phyloP scores from a whole-genome alignment of 768 basidiomycete genomes.

The Kwoniella europaea region DNA sequence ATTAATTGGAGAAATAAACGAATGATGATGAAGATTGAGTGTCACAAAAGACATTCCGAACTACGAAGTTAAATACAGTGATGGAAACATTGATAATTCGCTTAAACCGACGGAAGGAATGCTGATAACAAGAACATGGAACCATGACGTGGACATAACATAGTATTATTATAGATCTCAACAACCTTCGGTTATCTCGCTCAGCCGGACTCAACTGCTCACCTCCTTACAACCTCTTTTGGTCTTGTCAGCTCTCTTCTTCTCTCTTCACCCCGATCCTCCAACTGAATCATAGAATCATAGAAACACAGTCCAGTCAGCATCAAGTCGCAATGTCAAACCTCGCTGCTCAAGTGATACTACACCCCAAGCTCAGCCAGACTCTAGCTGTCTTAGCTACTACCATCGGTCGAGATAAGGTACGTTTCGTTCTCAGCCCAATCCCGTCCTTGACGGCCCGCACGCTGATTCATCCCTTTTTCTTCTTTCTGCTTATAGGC shows the following conservation, averaged over 20 bases:
- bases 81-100: constrained; percentile 1
- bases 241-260: no score
- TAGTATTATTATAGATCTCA: neutral
- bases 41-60: neutral
- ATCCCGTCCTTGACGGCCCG: no score
- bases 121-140: neutral
- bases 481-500: constrained; percentile 62
- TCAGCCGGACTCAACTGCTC: neutral
- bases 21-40: neutral
- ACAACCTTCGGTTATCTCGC: neutral
- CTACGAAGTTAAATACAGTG: neutral
- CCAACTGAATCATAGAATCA: no score
- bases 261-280: no score
- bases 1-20: no score
- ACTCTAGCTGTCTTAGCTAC: constrained; percentile 77
- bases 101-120: constrained; percentile 4
- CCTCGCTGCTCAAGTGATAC: constrained; percentile 66
- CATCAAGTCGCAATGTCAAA: constrained; percentile 33
- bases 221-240: no score
- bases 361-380: constrained; percentile 81
- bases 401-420: constrained; percentile 91
- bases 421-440: no score
- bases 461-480: neutral
- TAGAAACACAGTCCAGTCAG: no score
- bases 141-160: constrained; percentile 10